Evolutionary conservation across 2,329 filamentous ascomycete genomes (phyloP).

Genomic region (Alternaria infectoria): DNA sequence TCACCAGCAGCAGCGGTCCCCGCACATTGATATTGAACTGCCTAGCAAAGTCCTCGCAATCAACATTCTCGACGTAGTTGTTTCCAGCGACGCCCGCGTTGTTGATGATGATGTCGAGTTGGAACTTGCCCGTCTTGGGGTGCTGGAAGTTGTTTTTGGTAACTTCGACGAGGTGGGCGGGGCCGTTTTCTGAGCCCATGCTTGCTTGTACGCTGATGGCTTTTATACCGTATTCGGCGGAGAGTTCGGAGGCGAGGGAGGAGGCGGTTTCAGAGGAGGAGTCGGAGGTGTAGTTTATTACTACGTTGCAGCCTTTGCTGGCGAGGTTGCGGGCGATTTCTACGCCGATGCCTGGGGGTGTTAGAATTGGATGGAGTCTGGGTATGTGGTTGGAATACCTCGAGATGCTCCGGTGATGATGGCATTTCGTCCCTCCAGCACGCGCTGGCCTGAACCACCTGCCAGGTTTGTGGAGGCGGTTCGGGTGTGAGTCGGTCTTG

Average conservation of each 20-base stretch:
- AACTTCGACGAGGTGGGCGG: conserved; percentile 64
- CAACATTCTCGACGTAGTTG: conserved; percentile 67
- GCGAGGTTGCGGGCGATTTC: conserved; percentile 73
- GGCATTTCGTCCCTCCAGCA: conserved; percentile 73
- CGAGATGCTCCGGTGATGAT: conserved; percentile 81
- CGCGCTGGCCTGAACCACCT: conserved; percentile 37
- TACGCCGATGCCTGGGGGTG: conserved; percentile 70
- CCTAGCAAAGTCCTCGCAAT: conserved; percentile 68
- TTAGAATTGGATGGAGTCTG: conserved; percentile 1
- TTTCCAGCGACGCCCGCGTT: conserved; percentile 78
- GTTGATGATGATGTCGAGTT: conserved; percentile 85
- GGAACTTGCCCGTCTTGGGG: conserved; percentile 62
- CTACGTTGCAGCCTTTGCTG: conserved; percentile 70
- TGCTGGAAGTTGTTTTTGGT: conserved; percentile 65
- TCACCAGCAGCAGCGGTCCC: conserved; percentile 77
- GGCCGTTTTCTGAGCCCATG: conserved; percentile 67
- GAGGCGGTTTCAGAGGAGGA: conserved; percentile 61
- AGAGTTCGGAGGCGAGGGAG: conserved; percentile 63
- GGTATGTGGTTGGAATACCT: conserved; percentile 45
- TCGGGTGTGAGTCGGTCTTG: conserved; percentile 41
- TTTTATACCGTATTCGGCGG: conserved; percentile 63
- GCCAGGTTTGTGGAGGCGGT: conserved; percentile 51
- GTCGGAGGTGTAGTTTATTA: conserved; percentile 75
- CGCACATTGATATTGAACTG: conserved; percentile 83
- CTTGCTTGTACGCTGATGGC: conserved; percentile 73